Evolutionary conservation across 2,329 filamentous ascomycete genomes (phyloP).

Genomic region (Huntiella bhutanensis): DNA sequence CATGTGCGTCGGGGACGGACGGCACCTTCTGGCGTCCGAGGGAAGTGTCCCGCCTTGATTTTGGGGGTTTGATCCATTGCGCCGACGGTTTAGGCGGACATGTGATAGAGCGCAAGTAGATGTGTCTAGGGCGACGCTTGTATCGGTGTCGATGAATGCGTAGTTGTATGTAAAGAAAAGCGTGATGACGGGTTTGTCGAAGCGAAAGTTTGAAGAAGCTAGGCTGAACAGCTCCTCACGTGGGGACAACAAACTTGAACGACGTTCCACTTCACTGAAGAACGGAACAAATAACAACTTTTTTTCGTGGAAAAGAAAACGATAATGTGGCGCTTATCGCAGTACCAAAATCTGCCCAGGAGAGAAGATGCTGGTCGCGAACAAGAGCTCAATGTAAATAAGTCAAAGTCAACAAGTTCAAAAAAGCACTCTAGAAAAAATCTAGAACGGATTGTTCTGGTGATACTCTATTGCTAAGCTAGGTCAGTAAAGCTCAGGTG

Average conservation of each 20-base stretch:
- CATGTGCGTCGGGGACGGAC: constrained; percentile 10
- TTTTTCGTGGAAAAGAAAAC: too few species aligned
- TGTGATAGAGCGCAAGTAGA: background rate
- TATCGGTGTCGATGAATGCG: too few species aligned
- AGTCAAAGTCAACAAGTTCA: background rate
- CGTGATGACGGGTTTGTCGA: background rate
- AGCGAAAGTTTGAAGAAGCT: background rate
- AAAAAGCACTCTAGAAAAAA: too few species aligned
- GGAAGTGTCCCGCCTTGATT: constrained; percentile 10
- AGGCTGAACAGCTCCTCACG: constrained; percentile 1
- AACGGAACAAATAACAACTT: too few species aligned
- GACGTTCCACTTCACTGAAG: constrained; percentile 3
- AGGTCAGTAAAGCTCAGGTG: background rate
- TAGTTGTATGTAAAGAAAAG: background rate
- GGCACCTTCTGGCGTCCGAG: constrained; percentile 9
- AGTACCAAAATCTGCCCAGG: background rate
- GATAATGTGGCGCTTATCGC: too few species aligned
- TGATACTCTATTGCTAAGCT: background rate
- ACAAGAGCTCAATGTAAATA: background rate
- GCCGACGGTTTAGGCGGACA: constrained; percentile 2
- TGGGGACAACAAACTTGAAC: background rate
- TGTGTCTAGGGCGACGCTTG: background rate
- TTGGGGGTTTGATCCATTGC: constrained; percentile 11
- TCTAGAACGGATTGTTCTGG: background rate
- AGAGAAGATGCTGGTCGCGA: background rate